Evolutionary conservation across 441 rosid genomes (phyloP), one percentile per base, ranked within the genome.

Genomic region (Populus hybrid): DNA sequence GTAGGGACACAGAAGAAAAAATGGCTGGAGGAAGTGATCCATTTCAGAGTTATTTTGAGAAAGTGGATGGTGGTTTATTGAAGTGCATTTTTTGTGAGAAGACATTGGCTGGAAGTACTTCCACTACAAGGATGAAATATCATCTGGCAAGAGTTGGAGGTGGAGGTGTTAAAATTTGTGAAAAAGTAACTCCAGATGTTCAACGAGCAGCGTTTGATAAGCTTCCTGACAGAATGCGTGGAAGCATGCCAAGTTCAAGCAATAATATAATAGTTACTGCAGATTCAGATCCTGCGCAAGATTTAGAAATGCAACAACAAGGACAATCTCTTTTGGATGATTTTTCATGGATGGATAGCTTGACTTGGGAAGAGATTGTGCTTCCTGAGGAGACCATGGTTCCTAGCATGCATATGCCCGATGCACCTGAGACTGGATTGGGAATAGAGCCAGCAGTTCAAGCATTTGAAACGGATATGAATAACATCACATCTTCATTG

Each of bases 391-490:
- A 42, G 1, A 42, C 4, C 53, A 1, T 1, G 1, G 53, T 1
- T 1, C 53, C 18, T 46, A 0, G 18, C 53, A 28, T 28, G 30
- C 30, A 1, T 28, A 28, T 28, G 30, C 30, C 30, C 3, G 30
- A 28, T 28, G 30, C 30, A 28, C 30, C 75, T 10, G 76, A 76
- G 74, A 79, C 85, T 3, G 64, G 80, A 1, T 5, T 77, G 46
- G 69, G 69, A 69, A 79, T 30, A 9, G 42, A 18, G 67, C 77
- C 1, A 46, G 6, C 53, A 46, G 18, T 0, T 46, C 53, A 46
- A 46, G 6, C 53, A 46, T 46, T 46, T 46, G 18, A 46, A 46
- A 46, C 5, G 53, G 53, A 12, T 46, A 46, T 12, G 53, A 46
- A 1, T 46, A 46, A 46, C 53, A 12, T 12, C 53, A 3, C 53